Evolutionary conservation across 2,329 filamentous ascomycete species (phyloP).

Genomic region (Didymella segeticola): DNA sequence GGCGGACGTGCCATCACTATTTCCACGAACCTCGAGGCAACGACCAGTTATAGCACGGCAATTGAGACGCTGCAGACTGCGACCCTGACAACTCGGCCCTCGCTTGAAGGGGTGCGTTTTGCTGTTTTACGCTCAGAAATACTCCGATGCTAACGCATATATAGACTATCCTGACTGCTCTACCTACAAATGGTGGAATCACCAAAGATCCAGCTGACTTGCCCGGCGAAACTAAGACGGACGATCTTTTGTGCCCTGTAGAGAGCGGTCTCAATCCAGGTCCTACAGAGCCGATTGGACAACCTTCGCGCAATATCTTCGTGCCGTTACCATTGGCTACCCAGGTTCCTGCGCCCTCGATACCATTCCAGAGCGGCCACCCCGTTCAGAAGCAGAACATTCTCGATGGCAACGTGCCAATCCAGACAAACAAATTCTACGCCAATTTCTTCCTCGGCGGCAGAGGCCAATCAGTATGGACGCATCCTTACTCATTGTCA

Average conservation of each 20-base stretch:
- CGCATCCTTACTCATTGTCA: conserved; percentile 65
- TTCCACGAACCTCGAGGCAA: conserved; percentile 29
- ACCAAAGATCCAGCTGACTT: conserved; percentile 36
- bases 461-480: conserved; percentile 73
- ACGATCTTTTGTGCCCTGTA: conserved; percentile 34
- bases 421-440: conserved; percentile 76
- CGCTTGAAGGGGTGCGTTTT: conserved; percentile 37
- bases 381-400: conserved; percentile 50
- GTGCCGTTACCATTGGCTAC: conserved; percentile 46
- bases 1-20: conserved; percentile 34
- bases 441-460: conserved; percentile 79
- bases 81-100: conserved; percentile 30
- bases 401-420: conserved; percentile 52
- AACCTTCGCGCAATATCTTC: conserved; percentile 47
- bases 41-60: conserved; percentile 41
- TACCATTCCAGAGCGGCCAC: conserved; percentile 49
- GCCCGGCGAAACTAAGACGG: conserved; percentile 25
- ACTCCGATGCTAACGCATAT: conserved; percentile 11
- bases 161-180: conserved; percentile 40
- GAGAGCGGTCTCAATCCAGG: conserved; percentile 40
- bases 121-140: neutral
- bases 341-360: conserved; percentile 48
- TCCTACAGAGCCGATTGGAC: conserved; percentile 23
- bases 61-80: conserved; percentile 39
- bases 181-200: conserved; percentile 39